A percentile compares a stretch with the other conserved stretches of the same genome.
Conservation (phyloP, 1,284 basidiomycete genomes). For the Ceratobasidium sp. region DNA sequence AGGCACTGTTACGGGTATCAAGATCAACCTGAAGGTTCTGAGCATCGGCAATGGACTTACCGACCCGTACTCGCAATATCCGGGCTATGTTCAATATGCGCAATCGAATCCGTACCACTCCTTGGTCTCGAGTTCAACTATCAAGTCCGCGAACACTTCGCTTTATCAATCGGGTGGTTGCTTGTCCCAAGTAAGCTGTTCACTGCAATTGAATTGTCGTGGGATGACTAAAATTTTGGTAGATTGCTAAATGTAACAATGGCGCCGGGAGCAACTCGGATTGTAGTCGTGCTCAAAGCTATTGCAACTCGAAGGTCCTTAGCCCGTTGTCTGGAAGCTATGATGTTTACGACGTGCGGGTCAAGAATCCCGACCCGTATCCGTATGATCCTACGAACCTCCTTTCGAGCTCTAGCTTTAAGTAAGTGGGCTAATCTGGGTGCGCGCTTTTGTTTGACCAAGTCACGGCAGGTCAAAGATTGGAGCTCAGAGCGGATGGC, state of each 20-base stretch:
- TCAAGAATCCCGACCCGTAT: slow-evolving; percentile 62
- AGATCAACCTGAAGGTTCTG: slow-evolving; percentile 71
- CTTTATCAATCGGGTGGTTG: slow-evolving; percentile 66
- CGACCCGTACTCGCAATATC: slow-evolving; percentile 69
- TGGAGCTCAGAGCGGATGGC: slow-evolving; percentile 66
- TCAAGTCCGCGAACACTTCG: slow-evolving; percentile 61
- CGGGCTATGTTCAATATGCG: slow-evolving; percentile 68
- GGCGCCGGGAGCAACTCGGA: slow-evolving; percentile 47
- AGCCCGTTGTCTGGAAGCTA: slow-evolving; percentile 63
- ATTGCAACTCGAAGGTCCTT: slow-evolving; percentile 69
- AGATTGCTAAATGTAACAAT: slow-evolving; percentile 42
- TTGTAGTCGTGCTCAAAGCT: slow-evolving; percentile 67
- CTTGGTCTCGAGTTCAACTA: slow-evolving; percentile 60
- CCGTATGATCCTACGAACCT: slow-evolving; percentile 62
- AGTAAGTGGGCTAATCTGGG: not conserved
- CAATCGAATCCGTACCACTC: slow-evolving; percentile 68
- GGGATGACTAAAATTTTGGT: not conserved
- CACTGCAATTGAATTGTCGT: not conserved
- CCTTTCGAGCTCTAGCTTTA: slow-evolving; percentile 22
- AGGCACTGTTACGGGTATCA: slow-evolving; percentile 60
- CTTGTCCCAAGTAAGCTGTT: slow-evolving; percentile 59
- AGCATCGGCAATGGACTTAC: slow-evolving; percentile 49
- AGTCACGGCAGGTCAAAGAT: slow-evolving; percentile 55
- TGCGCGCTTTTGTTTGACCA: not conserved
- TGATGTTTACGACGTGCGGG: slow-evolving; percentile 67